Evolutionary conservation across 2,329 filamentous ascomycete genomes (phyloP).

Genomic region (Aquanectria penicillioides): DNA sequence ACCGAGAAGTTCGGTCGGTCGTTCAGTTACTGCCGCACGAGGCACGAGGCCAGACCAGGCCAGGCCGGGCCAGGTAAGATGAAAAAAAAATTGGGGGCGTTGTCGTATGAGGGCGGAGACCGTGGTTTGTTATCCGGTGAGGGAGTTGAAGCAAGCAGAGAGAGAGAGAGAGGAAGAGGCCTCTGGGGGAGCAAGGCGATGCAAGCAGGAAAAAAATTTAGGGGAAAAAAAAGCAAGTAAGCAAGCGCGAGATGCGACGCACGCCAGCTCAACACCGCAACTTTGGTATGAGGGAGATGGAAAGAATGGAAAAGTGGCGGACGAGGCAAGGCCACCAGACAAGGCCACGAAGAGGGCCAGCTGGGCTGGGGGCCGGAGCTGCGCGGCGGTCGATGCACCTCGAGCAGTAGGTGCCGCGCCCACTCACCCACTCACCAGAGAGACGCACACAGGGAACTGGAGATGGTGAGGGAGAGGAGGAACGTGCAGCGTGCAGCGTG

Average conservation of each 20-base stretch:
- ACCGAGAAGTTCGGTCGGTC: conserved; percentile 14
- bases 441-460: conserved; percentile 1
- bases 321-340: conserved; percentile 27
- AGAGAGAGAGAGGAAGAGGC: conserved; percentile 8
- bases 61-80: conserved; percentile 14
- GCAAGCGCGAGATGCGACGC: conserved; percentile 41
- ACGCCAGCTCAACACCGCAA: conserved; percentile 38
- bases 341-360: background rate
- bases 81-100: conserved; percentile 10
- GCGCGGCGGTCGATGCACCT: conserved; percentile 19
- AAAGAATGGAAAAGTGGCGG: conserved; percentile 24
- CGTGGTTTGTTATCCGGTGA: background rate
- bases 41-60: conserved; percentile 6
- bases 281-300: conserved; percentile 17
- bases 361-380: conserved; percentile 15
- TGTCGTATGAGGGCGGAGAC: conserved; percentile 22
- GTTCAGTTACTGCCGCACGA: conserved; percentile 26
- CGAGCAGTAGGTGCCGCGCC: conserved; percentile 1
- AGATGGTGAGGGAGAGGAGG: conserved; percentile 1
- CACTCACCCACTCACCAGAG: background rate
- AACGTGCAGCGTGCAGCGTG: conserved; percentile 11
- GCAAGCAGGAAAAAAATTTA: conserved; percentile 13
- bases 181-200: no score
- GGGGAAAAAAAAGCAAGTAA: conserved; percentile 21
- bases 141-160: conserved; percentile 16